Percentiles rank a stretch among this genome's conserved stretches.
These are phyloP conservation scores for Mesotaenium endlicherianum DNA, from an alignment of 139 green algal species.

Conservation along the genomic window DNA sequence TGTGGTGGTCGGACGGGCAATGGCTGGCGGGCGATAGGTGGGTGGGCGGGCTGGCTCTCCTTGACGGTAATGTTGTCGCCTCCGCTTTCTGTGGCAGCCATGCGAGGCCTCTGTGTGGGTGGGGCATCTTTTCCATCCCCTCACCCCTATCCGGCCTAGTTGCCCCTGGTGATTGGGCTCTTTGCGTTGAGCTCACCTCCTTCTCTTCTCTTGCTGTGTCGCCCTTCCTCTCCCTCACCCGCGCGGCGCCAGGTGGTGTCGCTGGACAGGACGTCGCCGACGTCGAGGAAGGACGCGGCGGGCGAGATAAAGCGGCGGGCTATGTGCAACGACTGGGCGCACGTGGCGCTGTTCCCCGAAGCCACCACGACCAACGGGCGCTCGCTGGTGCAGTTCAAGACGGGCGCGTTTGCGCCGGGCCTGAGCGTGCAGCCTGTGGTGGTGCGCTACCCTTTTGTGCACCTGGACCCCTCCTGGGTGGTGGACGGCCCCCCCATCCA, in stretches of 20 bases:
- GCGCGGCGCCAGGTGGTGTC: conserved; percentile 4
- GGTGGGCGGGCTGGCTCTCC: too few relatives aligned
- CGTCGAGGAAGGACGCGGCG: conserved; percentile 2
- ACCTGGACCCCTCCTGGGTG: conserved; percentile 36
- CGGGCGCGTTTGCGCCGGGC: conserved; percentile 26
- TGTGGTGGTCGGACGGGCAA: too few relatives aligned
- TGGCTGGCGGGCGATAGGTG: too few relatives aligned
- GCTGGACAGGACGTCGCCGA: conserved; percentile 5
- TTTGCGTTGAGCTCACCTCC: too few relatives aligned
- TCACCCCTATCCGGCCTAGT: too few relatives aligned
- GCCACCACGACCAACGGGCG: conserved; percentile 48
- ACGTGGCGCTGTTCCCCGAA: conserved; percentile 33
- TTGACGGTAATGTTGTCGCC: too few relatives aligned
- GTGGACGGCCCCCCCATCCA: conserved; percentile 9
- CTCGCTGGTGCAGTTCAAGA: conserved; percentile 44
- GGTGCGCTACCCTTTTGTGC: conserved; percentile 27
- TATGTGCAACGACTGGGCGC: conserved; percentile 47
- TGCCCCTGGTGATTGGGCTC: too few relatives aligned
- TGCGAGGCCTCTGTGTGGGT: too few relatives aligned
- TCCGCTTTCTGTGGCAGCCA: too few relatives aligned
- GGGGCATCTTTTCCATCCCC: too few relatives aligned
- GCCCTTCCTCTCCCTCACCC: too few relatives aligned
- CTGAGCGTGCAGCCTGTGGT: conserved; percentile 35
- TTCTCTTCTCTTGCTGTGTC: too few relatives aligned
- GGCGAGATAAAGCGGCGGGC: conserved; percentile 34